Percentiles rank a stretch among this genome's conserved stretches.
phyloP scores from a whole-genome alignment of 2,329 filamentous ascomycete species.

The Penicillium sp. region DNA sequence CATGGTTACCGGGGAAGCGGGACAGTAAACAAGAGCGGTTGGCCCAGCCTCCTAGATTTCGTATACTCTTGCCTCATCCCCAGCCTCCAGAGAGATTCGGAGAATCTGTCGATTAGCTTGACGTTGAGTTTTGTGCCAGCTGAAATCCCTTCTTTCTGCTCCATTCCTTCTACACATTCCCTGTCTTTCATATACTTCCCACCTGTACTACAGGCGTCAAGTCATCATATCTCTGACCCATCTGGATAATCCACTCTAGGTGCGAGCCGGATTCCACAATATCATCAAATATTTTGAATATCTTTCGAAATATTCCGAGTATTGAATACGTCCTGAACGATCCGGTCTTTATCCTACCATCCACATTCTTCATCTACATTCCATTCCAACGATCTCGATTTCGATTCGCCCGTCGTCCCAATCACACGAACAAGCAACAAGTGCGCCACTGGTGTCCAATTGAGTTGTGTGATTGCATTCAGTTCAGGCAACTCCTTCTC shows the following conservation, averaged over 20 bases:
- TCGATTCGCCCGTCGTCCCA: neutral
- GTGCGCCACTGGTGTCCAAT: constrained; percentile 1
- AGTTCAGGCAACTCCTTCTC: constrained; percentile 30
- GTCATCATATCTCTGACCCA: constrained; percentile 20
- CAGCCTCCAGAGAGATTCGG: constrained; percentile 28
- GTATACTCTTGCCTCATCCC: constrained; percentile 23
- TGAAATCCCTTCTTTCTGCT: constrained; percentile 29
- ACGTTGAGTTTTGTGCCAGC: constrained; percentile 23
- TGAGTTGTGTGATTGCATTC: constrained; percentile 4
- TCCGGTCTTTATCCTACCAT: constrained; percentile 7
- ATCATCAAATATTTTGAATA: constrained; percentile 4
- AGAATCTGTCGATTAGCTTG: constrained; percentile 13
- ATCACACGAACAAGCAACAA: neutral
- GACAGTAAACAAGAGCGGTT: constrained; percentile 36
- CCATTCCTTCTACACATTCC: constrained; percentile 25
- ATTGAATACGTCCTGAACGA: constrained; percentile 5
- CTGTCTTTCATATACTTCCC: constrained; percentile 18
- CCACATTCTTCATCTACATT: constrained; percentile 24
- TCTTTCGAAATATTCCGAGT: neutral
- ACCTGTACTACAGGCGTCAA: constrained; percentile 14
- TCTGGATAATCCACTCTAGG: constrained; percentile 17
- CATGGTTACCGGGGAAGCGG: constrained; percentile 30
- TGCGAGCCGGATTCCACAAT: constrained; percentile 15
- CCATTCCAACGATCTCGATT: constrained; percentile 18
- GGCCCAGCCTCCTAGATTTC: constrained; percentile 35